Conservation (phyloP, 2,329 filamentous ascomycete genomes). For the Epichloe baconii region DNA sequence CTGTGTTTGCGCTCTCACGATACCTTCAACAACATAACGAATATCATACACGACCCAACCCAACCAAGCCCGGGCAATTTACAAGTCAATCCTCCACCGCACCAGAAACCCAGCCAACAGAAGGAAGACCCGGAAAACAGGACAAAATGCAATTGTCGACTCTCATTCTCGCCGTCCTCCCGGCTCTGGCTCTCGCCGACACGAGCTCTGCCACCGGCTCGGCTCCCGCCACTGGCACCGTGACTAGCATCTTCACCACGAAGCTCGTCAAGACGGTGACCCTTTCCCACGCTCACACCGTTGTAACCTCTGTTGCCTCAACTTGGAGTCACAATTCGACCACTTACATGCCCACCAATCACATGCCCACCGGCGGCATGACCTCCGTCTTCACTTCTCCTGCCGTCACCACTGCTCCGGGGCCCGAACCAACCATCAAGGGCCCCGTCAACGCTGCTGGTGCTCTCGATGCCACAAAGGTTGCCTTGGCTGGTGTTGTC, state of each 20-base stretch:
- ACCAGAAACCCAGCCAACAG: no score
- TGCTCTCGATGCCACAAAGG: conserved; percentile 28
- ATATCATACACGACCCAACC: no score
- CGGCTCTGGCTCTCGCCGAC: conserved; percentile 38
- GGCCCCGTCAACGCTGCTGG: conserved; percentile 29
- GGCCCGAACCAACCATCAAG: conserved; percentile 20
- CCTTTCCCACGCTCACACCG: conserved; percentile 27
- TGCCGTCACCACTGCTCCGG: conserved; percentile 10
- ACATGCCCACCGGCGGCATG: conserved; percentile 15
- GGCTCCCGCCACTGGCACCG: conserved; percentile 28
- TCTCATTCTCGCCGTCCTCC: conserved; percentile 36
- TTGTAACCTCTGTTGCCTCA: no score
- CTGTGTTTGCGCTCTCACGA: conserved; percentile 1
- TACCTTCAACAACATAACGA: not conserved
- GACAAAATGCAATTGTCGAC: conserved; percentile 19
- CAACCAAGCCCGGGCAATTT: no score
- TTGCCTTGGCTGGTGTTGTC: conserved; percentile 35
- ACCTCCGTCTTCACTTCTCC: conserved; percentile 11
- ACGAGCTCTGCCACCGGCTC: conserved; percentile 8
- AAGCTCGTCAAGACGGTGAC: conserved; percentile 39
- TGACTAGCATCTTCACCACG: conserved; percentile 36
- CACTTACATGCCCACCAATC: conserved; percentile 18
- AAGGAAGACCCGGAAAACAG: not conserved
- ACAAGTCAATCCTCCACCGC: no score
- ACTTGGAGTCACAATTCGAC: conserved; percentile 21